A percentile compares a stretch with the other conserved stretches of the same genome.
phyloP scores from a whole-genome alignment of 2,329 filamentous ascomycete species.

The Neonectria neomacrospora region DNA sequence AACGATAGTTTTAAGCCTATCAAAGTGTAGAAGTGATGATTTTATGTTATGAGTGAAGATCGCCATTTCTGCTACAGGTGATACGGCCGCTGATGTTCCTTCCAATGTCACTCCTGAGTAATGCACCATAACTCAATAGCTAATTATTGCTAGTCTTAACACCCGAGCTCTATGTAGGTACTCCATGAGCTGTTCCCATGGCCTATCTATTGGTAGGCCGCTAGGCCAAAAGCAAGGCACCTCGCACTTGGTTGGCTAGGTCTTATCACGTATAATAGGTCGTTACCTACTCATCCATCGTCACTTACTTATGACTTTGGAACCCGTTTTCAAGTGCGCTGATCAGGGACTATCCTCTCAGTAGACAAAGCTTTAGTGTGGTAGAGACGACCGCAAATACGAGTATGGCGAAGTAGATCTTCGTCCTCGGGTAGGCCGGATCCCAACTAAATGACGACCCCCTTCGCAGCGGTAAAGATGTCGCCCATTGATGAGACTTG shows the following conservation, averaged over 20 bases:
- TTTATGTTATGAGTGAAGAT: neutral
- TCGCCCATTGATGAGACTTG: neutral
- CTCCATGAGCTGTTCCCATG: too few relatives aligned
- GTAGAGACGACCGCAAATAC: neutral
- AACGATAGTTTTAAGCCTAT: neutral
- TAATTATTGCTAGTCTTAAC: too few relatives aligned
- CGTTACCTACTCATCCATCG: neutral
- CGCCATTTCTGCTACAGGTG: neutral
- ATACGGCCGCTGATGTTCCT: too few relatives aligned
- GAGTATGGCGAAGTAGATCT: conserved; percentile 8
- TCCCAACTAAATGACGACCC: neutral
- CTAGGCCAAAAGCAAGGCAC: too few relatives aligned
- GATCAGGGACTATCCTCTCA: conserved; percentile 1
- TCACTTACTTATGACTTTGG: conserved; percentile 7
- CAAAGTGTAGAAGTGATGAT: neutral
- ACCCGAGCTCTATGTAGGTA: too few relatives aligned
- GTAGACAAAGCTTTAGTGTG: neutral
- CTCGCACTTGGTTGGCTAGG: too few relatives aligned
- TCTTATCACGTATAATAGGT: too few relatives aligned
- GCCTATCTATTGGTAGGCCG: too few relatives aligned
- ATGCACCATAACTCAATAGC: too few relatives aligned
- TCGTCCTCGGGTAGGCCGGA: conserved; percentile 1
- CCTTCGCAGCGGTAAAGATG: neutral
- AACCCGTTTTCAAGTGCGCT: conserved; percentile 4
- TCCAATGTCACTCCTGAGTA: too few relatives aligned